phyloP scores from a whole-genome alignment of 169 alveolate genomes.

The Fabrea salina region DNA sequence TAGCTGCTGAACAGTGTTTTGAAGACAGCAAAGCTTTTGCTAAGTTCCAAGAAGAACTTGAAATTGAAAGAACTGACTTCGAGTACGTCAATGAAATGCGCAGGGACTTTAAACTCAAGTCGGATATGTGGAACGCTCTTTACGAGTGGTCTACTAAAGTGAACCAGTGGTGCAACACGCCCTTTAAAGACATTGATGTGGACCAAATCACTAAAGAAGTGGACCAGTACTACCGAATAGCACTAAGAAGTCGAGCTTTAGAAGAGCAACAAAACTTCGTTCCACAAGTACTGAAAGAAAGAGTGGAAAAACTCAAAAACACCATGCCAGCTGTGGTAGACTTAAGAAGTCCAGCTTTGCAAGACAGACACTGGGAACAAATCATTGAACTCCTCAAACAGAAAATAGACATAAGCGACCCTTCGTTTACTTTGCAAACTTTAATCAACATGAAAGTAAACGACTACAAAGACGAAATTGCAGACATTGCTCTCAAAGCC shows the following conservation, averaged over 20 bases:
- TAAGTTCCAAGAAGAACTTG: constrained; percentile 36
- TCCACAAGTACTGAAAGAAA: constrained; percentile 48
- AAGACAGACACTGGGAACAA: constrained; percentile 58
- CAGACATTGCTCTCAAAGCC: constrained; percentile 90
- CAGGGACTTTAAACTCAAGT: constrained; percentile 52
- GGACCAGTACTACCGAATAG: constrained; percentile 64
- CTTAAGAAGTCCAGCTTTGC: constrained; percentile 74
- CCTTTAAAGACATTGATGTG: constrained; percentile 64
- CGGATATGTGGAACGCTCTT: constrained; percentile 73
- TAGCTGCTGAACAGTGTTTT: not conserved
- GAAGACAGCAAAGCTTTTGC: constrained; percentile 3
- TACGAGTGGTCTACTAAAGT: constrained; percentile 72
- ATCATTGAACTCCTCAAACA: constrained; percentile 34
- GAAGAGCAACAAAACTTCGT: constrained; percentile 55
- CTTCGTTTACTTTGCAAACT: constrained; percentile 66
- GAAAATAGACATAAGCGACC: constrained; percentile 54
- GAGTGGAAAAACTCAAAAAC: constrained; percentile 65
- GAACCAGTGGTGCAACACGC: constrained; percentile 61
- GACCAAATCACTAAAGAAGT: constrained; percentile 68
- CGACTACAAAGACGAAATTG: constrained; percentile 69
- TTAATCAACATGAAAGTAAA: constrained; percentile 65
- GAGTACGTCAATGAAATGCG: constrained; percentile 43
- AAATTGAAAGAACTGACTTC: constrained; percentile 43
- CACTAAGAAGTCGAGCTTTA: constrained; percentile 44
- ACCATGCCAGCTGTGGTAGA: constrained; percentile 81